These are phyloP conservation scores for Abelmoschus esculentus DNA, from an alignment of 345 rosid species.

Conservation along the genomic window DNA sequence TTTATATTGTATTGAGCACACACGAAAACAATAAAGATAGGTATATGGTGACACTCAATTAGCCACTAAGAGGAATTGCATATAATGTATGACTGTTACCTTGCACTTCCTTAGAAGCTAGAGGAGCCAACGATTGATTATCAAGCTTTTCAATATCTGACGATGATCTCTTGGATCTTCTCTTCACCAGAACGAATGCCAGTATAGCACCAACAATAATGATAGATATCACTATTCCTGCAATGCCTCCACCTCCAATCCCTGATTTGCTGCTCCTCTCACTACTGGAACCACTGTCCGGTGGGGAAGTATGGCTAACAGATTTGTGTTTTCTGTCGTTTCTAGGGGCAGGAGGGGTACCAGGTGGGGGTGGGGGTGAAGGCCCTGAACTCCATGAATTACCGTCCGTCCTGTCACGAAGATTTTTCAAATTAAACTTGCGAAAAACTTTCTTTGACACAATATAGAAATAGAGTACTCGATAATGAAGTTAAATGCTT, in stretches of 20 bases:
- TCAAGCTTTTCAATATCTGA: slow-evolving; percentile 74
- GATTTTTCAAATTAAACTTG: slow-evolving; percentile 17
- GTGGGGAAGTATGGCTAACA: slow-evolving; percentile 33
- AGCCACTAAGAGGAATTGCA: not conserved
- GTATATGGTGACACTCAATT: not conserved
- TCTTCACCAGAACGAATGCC: slow-evolving; percentile 70
- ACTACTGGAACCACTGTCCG: slow-evolving; percentile 28
- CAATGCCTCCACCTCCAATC: slow-evolving; percentile 72
- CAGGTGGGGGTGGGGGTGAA: slow-evolving; percentile 99
- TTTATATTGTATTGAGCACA: not conserved
- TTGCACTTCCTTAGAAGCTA: slow-evolving; percentile 53
- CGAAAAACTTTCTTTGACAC: slow-evolving; percentile 12
- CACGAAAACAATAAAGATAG: not conserved
- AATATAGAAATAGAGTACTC: slow-evolving; percentile 6
- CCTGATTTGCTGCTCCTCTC: slow-evolving; percentile 70
- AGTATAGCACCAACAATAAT: slow-evolving; percentile 59
- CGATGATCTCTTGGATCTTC: slow-evolving; percentile 53
- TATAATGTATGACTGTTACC: slow-evolving; percentile 31
- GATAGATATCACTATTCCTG: slow-evolving; percentile 69
- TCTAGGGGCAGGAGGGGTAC: slow-evolving; percentile 63
- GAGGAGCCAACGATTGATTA: slow-evolving; percentile 65
- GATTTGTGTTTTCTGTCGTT: slow-evolving; percentile 39
- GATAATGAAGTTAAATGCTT: slow-evolving; percentile 26
- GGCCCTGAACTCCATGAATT: slow-evolving; percentile 75
- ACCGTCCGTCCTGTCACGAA: slow-evolving; percentile 63